Conservation (phyloP, 169 alveolate species). For the Plasmodium reichenowi region DNA sequence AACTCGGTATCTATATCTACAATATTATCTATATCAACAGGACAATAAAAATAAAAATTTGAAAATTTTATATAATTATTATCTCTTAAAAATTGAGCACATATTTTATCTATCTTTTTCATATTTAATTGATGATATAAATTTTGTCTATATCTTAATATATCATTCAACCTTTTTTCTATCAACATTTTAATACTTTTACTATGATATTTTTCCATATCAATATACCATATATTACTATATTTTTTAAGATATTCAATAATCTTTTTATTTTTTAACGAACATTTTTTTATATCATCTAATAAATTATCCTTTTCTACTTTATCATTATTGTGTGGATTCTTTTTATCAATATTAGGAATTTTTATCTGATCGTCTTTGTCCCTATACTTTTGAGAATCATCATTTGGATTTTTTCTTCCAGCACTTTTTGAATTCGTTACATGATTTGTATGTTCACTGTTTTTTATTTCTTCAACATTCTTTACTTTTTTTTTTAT, state of each 20-base stretch:
- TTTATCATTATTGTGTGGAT: neutral
- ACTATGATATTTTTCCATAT: constrained; percentile 20
- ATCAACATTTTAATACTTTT: constrained; percentile 19
- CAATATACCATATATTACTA: constrained; percentile 47
- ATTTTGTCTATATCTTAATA: constrained; percentile 31
- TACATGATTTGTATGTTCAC: neutral
- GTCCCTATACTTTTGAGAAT: neutral
- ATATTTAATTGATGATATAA: constrained; percentile 56
- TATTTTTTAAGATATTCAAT: constrained; percentile 9
- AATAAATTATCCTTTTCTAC: constrained; percentile 7
- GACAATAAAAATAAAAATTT: constrained; percentile 52
- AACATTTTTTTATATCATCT: constrained; percentile 31
- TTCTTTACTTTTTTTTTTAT: neutral
- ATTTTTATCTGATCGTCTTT: neutral
- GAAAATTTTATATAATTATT: constrained; percentile 61
- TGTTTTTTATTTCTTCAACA: neutral
- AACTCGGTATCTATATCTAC: constrained; percentile 51
- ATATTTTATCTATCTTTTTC: constrained; percentile 43
- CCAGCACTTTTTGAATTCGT: neutral
- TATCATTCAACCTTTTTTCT: constrained; percentile 20
- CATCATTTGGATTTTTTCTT: neutral
- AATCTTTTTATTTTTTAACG: constrained; percentile 12
- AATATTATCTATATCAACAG: constrained; percentile 44
- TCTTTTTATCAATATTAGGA: no score
- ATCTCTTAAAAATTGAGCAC: constrained; percentile 73